Evolutionary conservation across 805 yeast genomes (phyloP).

Genomic region (Ogataea siamensis): DNA sequence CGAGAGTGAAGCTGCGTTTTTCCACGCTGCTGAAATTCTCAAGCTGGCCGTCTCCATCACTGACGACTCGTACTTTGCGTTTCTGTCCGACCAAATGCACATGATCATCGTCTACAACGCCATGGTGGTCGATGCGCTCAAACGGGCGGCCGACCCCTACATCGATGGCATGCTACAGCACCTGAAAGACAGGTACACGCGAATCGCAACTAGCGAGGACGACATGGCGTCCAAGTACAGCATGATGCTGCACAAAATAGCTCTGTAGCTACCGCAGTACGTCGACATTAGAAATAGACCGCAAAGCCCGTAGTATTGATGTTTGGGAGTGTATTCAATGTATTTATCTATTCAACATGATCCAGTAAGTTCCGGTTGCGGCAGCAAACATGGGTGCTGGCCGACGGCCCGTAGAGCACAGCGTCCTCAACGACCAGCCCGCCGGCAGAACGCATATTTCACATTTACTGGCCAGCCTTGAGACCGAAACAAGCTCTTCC

Average conservation of each 20-base stretch:
- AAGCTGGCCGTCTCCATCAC: conserved; percentile 37
- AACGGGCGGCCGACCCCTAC: conserved; percentile 7
- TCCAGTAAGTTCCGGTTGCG: no score
- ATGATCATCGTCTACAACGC: conserved; percentile 47
- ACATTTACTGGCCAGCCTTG: conserved; percentile 42
- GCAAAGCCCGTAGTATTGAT: no score
- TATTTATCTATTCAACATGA: conserved; percentile 6
- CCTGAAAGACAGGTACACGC: conserved; percentile 4
- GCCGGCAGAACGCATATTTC: no score
- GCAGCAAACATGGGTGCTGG: no score
- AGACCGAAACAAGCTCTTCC: conserved; percentile 72
- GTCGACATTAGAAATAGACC: no score
- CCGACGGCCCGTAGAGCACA: not conserved
- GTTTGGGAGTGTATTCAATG: conserved; percentile 4
- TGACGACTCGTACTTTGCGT: conserved; percentile 59
- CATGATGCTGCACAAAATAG: conserved; percentile 2
- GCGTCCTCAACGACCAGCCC: no score
- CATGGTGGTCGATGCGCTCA: conserved; percentile 33
- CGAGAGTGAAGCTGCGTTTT: conserved; percentile 32
- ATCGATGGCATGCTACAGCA: not conserved
- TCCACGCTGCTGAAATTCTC: conserved; percentile 42
- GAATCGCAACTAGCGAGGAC: conserved; percentile 5
- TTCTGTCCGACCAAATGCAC: conserved; percentile 69
- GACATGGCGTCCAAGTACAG: conserved; percentile 9
- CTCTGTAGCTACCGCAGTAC: no score